These are phyloP conservation scores for Macaranga tanarius DNA, from an alignment of 441 rosid genomes.

Conservation along the genomic window DNA sequence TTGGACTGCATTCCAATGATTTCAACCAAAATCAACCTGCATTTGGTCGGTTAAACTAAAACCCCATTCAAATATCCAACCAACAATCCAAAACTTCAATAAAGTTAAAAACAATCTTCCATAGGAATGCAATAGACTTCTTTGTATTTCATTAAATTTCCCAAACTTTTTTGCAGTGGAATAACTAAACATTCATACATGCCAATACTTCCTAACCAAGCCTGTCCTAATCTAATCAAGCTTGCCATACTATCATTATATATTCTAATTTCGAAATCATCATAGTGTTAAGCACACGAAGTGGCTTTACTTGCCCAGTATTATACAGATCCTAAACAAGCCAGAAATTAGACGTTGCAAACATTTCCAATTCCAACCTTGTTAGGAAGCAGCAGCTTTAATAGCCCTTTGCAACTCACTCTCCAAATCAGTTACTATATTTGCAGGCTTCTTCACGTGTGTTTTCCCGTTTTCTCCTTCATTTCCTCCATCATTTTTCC, in stretches of 20 bases:
- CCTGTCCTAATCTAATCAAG: not conserved
- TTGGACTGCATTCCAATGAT: not conserved
- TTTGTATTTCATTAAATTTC: not conserved
- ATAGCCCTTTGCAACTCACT: constrained; percentile 56
- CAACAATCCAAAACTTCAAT: not conserved
- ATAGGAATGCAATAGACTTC: not conserved
- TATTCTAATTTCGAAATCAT: not conserved
- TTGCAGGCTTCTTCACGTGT: constrained; percentile 35
- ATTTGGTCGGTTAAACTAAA: not conserved
- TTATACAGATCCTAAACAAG: constrained; percentile 22
- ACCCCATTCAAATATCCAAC: not conserved
- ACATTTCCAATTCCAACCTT: constrained; percentile 32
- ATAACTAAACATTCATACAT: constrained; percentile 1
- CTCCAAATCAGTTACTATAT: constrained; percentile 39
- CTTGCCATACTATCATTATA: constrained; percentile 7
- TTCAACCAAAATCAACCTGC: not conserved
- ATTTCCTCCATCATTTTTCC: constrained; percentile 30
- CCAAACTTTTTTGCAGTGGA: not conserved
- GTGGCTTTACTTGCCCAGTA: not conserved
- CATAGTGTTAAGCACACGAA: not conserved
- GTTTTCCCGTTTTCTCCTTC: constrained; percentile 16
- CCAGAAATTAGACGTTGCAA: not conserved
- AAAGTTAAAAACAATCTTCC: not conserved
- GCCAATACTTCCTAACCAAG: not conserved
- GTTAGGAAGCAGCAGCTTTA: constrained; percentile 49